A percentile compares a stretch with the other conserved stretches of the same genome.
Conservation (phyloP, 192 early-diverging fungal species). For the Funneliformis mosseae region DNA sequence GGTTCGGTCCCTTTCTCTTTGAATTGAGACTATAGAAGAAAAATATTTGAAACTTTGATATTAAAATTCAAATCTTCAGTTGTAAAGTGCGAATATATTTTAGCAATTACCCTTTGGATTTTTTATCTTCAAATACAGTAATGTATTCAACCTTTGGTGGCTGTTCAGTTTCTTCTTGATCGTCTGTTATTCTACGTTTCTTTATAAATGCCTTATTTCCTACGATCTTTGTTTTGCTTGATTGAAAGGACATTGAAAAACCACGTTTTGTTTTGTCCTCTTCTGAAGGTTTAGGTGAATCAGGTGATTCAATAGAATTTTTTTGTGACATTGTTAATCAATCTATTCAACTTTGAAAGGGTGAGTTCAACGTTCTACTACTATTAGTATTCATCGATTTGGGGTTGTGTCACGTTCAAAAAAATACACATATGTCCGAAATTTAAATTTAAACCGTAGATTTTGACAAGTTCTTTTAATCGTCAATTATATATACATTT, state of each 20-base stretch:
- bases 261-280: neutral
- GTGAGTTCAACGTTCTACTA: no score
- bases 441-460: no score
- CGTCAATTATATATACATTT: no score
- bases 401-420: no score
- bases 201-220: neutral
- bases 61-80: neutral
- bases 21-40: neutral
- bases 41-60: neutral
- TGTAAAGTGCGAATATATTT: neutral
- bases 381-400: no score
- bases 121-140: neutral
- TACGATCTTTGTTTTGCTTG: neutral
- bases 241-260: neutral
- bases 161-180: neutral
- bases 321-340: neutral
- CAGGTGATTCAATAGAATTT: neutral
- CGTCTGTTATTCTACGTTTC: neutral
- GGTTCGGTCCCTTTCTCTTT: neutral
- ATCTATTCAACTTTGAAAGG: no score
- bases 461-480: no score
- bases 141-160: neutral
- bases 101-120: neutral
- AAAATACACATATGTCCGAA: no score
- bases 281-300: neutral